These are phyloP conservation scores for Phialophora expanda DNA, from an alignment of 2,329 filamentous ascomycete species.

Conservation along the genomic window DNA sequence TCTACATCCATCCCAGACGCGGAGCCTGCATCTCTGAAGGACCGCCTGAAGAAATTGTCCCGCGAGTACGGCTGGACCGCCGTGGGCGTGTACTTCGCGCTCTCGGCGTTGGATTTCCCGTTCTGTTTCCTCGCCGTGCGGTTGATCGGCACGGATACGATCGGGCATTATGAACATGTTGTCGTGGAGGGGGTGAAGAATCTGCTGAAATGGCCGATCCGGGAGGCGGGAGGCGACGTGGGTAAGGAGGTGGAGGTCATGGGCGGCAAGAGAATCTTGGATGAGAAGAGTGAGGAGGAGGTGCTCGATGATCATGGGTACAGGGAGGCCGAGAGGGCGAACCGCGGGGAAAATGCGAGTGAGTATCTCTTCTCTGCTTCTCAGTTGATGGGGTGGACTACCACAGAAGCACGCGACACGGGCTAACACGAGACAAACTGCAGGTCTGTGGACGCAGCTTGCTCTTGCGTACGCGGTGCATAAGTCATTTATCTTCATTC, in stretches of 20 bases:
- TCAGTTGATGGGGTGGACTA: constrained; percentile 41
- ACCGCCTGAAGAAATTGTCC: constrained; percentile 79
- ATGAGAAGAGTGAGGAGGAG: constrained; percentile 35
- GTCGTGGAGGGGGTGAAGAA: constrained; percentile 48
- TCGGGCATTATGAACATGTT: constrained; percentile 65
- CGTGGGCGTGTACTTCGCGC: constrained; percentile 82
- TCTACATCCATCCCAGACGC: constrained; percentile 35
- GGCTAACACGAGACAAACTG: background rate
- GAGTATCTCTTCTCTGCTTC: constrained; percentile 51
- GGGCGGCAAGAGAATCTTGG: constrained; percentile 33
- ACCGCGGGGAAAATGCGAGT: constrained; percentile 73
- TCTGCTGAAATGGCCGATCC: constrained; percentile 39
- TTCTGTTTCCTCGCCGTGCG: constrained; percentile 91
- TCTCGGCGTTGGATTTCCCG: constrained; percentile 89
- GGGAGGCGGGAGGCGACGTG: constrained; percentile 29
- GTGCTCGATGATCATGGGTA: constrained; percentile 56
- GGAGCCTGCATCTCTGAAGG: constrained; percentile 62
- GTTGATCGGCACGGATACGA: constrained; percentile 79
- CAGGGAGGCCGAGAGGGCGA: constrained; percentile 65
- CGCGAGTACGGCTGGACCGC: constrained; percentile 95
- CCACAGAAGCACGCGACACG: background rate
- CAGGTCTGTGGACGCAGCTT: constrained; percentile 80
- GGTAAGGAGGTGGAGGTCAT: constrained; percentile 51
- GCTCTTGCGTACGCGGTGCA: constrained; percentile 95
- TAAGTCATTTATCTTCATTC: constrained; percentile 95